These are phyloP conservation scores for Penicillium sp. DNA, from an alignment of 2,329 filamentous ascomycete species.

Conservation along the genomic window DNA sequence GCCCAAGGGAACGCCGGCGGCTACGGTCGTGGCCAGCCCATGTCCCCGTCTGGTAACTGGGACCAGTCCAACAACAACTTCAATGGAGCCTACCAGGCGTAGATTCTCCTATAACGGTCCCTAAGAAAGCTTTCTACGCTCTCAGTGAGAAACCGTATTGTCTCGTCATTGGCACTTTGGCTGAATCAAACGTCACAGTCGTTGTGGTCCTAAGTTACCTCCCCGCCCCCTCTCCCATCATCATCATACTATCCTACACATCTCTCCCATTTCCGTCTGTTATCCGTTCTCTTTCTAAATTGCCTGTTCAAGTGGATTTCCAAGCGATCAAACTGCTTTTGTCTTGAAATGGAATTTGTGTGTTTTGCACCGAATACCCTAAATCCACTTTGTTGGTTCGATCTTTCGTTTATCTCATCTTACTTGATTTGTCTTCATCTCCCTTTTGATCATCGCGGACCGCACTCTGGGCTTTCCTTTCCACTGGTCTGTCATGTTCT, in stretches of 20 bases:
- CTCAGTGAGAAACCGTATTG: slow-evolving; percentile 4
- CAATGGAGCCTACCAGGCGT: slow-evolving; percentile 64
- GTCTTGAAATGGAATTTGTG: slow-evolving; percentile 47
- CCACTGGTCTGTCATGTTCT: slow-evolving; percentile 35
- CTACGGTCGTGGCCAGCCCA: slow-evolving; percentile 73
- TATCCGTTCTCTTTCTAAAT: slow-evolving; percentile 31
- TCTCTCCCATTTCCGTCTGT: slow-evolving; percentile 11
- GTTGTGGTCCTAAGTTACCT: slow-evolving; percentile 16
- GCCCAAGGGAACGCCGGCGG: slow-evolving; percentile 74
- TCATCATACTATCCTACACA: slow-evolving; percentile 18
- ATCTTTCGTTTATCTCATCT: slow-evolving; percentile 26
- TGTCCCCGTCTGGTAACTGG: slow-evolving; percentile 54
- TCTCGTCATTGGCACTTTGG: slow-evolving; percentile 7
- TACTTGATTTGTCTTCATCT: slow-evolving; percentile 5
- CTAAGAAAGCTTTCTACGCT: not conserved
- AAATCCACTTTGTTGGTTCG: slow-evolving; percentile 41
- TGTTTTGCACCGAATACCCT: slow-evolving; percentile 49
- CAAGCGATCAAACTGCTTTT: slow-evolving; percentile 42
- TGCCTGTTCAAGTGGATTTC: slow-evolving; percentile 41
- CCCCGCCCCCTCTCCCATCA: slow-evolving; percentile 22
- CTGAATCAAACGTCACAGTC: slow-evolving; percentile 12
- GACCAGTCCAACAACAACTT: slow-evolving; percentile 57
- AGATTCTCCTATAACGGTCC: slow-evolving; percentile 29
- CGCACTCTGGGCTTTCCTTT: slow-evolving; percentile 31
- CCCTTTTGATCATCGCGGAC: slow-evolving; percentile 35